Base-by-base conservation (phyloP, 352 stramenopile genomes). In the Phytopythium montanum region DNA sequence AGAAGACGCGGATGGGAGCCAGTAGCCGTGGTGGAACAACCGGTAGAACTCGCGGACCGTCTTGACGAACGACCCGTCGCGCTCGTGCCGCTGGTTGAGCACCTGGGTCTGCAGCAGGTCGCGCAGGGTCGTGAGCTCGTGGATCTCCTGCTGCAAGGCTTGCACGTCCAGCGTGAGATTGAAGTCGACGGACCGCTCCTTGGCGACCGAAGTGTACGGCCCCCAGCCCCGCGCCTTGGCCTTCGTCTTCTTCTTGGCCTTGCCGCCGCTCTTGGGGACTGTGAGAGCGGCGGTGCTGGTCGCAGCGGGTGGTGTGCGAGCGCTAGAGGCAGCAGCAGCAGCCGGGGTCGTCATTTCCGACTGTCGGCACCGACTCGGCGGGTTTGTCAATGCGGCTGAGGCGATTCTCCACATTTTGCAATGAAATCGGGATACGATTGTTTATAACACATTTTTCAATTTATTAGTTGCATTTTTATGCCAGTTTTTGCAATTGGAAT, bases 151-250 rank as follows among this genome's bases (percentile, higher is more conserved):
- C 48, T 59, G 54, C 16, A 81, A 59, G 21, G 55, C 55, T 54
- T 81, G 65, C 50, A 81, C 66, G 62, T 81, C 70, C 18, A 81
- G 70, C 52, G 60, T 79, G 18, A 81, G 61, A 48, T 79, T 81
- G 56, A 81, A 79, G 38, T 69, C 70, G n/a, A 76, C 59, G 8
- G 69, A 70, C 7, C 72, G 63, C 55, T 80, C 67, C 42, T 70
- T 73, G 39, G 63, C 16, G 14, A 76, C 59, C 25, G 68, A 76
- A 41, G 66, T 59, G 60, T 66, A 79, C 7, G 67, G 66, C 1
- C 67, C 70, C 67, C 64, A 75, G 16, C 64, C 70, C n/a, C 53
- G 60, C 13, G 7, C 5, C 26, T 41, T 14, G 3, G 26, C 21
- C 10, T 10, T 5, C 1, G 21, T 23, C 23, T 13, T 28, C 45